phyloP scores from a whole-genome alignment of 495 filamentous ascomycete species.

The Cercophora samala region DNA sequence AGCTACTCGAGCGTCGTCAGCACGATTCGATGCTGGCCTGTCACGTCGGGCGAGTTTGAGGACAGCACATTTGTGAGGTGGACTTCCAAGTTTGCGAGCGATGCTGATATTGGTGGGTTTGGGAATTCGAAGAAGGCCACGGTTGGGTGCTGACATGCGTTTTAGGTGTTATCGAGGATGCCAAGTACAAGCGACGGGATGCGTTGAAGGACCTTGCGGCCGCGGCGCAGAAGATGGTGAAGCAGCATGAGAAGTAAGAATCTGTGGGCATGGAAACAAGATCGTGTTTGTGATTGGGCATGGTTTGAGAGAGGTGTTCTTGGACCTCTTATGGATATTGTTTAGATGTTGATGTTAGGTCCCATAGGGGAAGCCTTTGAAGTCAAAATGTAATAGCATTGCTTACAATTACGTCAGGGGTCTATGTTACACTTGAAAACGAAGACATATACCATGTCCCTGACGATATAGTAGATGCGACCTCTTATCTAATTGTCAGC shows the following conservation, averaged over 20 bases:
- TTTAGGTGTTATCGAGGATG: slow-evolving; percentile 64
- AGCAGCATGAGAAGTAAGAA: slow-evolving; percentile 13
- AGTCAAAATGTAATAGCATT: too few relatives aligned
- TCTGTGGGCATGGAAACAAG: neutral
- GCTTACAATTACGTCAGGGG: too few relatives aligned
- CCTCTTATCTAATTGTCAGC: too few relatives aligned
- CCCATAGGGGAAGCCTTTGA: too few relatives aligned
- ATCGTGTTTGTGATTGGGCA: neutral
- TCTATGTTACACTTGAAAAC: too few relatives aligned
- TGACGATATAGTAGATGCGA: too few relatives aligned
- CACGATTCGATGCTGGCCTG: slow-evolving; percentile 57
- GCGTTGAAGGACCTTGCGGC: slow-evolving; percentile 61
- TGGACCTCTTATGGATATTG: neutral
- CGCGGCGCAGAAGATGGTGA: slow-evolving; percentile 47
- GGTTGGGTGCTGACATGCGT: slow-evolving; percentile 17
- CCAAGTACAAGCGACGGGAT: slow-evolving; percentile 69
- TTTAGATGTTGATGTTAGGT: neutral
- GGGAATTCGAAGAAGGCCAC: neutral
- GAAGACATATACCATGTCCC: too few relatives aligned
- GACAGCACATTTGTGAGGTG: slow-evolving; percentile 61
- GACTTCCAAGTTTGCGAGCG: slow-evolving; percentile 62
- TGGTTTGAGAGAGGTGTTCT: neutral
- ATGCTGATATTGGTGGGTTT: slow-evolving; percentile 61
- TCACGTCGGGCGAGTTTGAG: slow-evolving; percentile 58
- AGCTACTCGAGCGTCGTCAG: slow-evolving; percentile 59